Evolutionary conservation across 495 filamentous ascomycete species (phyloP), one percentile per base, ranked within the genome.

Genomic region (Neurospora pannonica): DNA sequence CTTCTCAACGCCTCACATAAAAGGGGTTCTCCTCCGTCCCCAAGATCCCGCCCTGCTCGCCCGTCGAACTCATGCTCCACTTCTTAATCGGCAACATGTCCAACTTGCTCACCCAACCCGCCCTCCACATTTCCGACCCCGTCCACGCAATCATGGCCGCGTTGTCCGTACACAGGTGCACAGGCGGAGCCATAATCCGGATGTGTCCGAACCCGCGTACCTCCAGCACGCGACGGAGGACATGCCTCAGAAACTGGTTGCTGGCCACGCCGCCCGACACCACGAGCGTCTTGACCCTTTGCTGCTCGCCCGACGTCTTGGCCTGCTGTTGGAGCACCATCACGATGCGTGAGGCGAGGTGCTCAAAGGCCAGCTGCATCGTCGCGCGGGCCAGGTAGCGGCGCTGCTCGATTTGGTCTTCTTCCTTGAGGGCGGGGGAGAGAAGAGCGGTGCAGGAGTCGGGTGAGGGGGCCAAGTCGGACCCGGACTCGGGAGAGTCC

Each of bases 101-200:
- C 37, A 95, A 76, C 28, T 86, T 85, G 21, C 89, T 91, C 70
- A 83, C 81, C 87, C 88, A 95, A 0, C 95, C 94, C 4, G 86
- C 89, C 80, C 94, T 90, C 74, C 86, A 98, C 94, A 98, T 97
- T 85, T 97, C 95, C 72, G 94, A 87, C 0, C 92, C 96, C 6
- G 95, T 87, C 96, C 96, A 99, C 1, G 92, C 95, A 77, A 98
- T 94, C 96, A 98, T 99, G n/a, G 94, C 94, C 19, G 95, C 96
- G 84, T 98, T 98, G 79, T 99, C 96, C 0, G 93, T 97, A 77
- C 96, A 97, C 75, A 95, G 84, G 69, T 85, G 83, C 28, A 87
- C 79, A 5, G 96, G 96, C 28, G 96, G 96, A 46, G 90, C 90
- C 5, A 90, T 80, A 15, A 98, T 76, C 37, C 85, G 74, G n/a